Base-by-base conservation (phyloP, 1,139 yeast genomes). In the Candida anutae region DNA sequence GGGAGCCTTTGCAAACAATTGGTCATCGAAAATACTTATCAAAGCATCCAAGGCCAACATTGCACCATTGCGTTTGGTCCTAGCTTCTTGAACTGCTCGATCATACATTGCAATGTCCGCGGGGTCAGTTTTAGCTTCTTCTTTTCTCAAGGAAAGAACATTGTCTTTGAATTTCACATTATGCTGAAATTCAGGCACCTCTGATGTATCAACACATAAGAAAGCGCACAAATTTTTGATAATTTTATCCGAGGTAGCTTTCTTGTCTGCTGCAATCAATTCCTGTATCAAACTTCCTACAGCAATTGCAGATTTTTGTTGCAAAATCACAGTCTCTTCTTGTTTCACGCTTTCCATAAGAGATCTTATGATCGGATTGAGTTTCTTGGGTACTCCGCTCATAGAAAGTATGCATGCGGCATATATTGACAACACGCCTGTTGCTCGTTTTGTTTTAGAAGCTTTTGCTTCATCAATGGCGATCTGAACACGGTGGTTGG, bases 161-260 rank as follows among this genome's bases (percentile, higher is more conserved):
- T 62, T 62, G 30, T 73, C 77, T 18, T 58, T 67, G 33, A 68
- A 65, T 9, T 58, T 58, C 26, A 72, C 69, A 46, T 84, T 82
- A 27, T 83, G 80, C 18, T 69, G 68, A 47, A 84, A 90, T 46
- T 87, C 97, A 3, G 98, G 98, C 20, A 90, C 96, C 50, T 88
- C 97, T 5, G 93, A 74, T 0, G 95, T 85, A 50, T 90, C 98
- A 23, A 88, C 96, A 59, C 98, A 90, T 27, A 90, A 53, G 48
- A 90, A 90, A 1, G 94, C 95, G 56, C 96, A 84, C 31, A 93
- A 60, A 46, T 93, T 93, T 48, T 85, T 88, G 29, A 84, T 74
- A 39, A 90, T 80, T 48, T 90, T 93, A 43, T 85, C 94, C 3
- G 90, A 78, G 3, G 93, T 94, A 23, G 77, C 77, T 13, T 53